Conservation (phyloP, 257 asterid species). For the Ophiorrhiza pumila region DNA sequence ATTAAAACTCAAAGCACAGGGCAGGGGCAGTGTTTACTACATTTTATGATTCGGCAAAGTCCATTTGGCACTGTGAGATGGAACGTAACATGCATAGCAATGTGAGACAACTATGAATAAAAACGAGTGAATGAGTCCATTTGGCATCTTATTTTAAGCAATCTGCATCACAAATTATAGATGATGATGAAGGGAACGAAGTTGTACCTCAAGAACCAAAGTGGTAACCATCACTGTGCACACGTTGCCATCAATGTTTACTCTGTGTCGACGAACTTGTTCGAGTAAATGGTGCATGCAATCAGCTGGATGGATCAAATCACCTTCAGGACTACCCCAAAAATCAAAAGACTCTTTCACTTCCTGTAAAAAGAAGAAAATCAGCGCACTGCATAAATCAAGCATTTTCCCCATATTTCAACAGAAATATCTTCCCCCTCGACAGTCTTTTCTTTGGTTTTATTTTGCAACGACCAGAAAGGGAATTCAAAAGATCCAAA, state of each 20-base stretch:
- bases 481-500: neutral
- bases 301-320: slow-evolving; percentile 83
- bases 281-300: slow-evolving; percentile 90
- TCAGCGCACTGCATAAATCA: neutral
- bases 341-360: slow-evolving; percentile 74
- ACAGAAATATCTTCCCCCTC: too few relatives aligned
- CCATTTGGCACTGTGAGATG: too few relatives aligned
- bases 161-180: neutral
- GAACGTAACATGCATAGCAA: too few relatives aligned
- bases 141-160: neutral
- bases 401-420: neutral
- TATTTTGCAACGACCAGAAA: neutral
- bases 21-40: neutral
- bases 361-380: slow-evolving; percentile 46
- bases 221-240: slow-evolving; percentile 94
- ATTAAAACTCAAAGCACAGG: neutral
- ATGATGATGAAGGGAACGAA: neutral
- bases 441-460: neutral
- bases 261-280: slow-evolving; percentile 83
- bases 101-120: too few relatives aligned
- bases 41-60: too few relatives aligned
- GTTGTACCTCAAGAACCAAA: slow-evolving; percentile 87
- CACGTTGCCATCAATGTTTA: slow-evolving; percentile 94
- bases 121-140: neutral
- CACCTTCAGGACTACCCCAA: slow-evolving; percentile 94